Evolutionary conservation across 2,329 filamentous ascomycete species (phyloP).

Genomic region (Clonostachys rosea): DNA sequence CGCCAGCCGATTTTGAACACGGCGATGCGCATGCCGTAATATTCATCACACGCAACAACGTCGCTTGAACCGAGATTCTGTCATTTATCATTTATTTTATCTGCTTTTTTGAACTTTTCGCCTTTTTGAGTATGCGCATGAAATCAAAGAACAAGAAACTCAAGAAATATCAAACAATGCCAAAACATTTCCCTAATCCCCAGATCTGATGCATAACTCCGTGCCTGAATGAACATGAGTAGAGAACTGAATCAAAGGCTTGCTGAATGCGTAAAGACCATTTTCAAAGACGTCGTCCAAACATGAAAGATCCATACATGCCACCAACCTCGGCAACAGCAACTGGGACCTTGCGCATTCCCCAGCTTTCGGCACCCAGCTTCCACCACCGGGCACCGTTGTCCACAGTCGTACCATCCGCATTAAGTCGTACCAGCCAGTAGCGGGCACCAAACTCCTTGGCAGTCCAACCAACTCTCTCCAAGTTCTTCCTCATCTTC

Average conservation of each 20-base stretch:
- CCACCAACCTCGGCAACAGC: slow-evolving; percentile 87
- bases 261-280: too few relatives aligned
- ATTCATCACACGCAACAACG: too few relatives aligned
- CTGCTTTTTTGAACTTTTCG: slow-evolving; percentile 3
- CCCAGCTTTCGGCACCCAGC: slow-evolving; percentile 81
- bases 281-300: slow-evolving; percentile 49
- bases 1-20: too few relatives aligned
- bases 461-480: slow-evolving; percentile 63
- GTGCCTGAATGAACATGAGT: too few relatives aligned
- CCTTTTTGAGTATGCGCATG: neutral
- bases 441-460: slow-evolving; percentile 63
- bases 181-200: neutral
- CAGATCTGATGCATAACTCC: slow-evolving; percentile 8
- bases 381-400: slow-evolving; percentile 66
- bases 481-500: slow-evolving; percentile 56
- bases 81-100: too few relatives aligned
- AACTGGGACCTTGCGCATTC: slow-evolving; percentile 88
- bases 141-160: neutral
- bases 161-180: neutral
- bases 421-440: slow-evolving; percentile 59
- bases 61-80: too few relatives aligned
- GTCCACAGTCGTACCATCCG: slow-evolving; percentile 23
- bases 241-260: too few relatives aligned
- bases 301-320: slow-evolving; percentile 77
- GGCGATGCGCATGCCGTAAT: too few relatives aligned